A percentile compares a stretch with the other conserved stretches of the same genome.
Evolutionary conservation across 1,284 basidiomycete genomes (phyloP).

Genomic region (Exsudoporus floridanus): DNA sequence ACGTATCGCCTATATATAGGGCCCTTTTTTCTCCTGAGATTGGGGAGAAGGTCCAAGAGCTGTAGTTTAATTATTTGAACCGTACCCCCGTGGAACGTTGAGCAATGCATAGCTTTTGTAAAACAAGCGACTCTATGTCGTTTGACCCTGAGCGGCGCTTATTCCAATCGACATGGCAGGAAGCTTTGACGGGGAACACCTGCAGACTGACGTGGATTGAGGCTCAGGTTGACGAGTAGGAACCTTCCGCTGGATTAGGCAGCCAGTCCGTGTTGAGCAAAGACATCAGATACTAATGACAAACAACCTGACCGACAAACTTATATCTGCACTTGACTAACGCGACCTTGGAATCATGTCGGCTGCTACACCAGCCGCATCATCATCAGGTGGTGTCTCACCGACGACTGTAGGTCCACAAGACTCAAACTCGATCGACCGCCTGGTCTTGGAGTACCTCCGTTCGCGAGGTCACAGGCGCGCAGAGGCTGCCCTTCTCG

Average conservation of each 20-base stretch:
- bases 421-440: conserved; percentile 50
- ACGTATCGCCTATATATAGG: too few species aligned
- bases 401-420: conserved; percentile 34
- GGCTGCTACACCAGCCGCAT: conserved; percentile 43
- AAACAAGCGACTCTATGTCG: too few species aligned
- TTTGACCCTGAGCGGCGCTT: too few species aligned
- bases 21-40: too few species aligned
- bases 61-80: too few species aligned
- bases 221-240: too few species aligned
- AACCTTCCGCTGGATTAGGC: not conserved
- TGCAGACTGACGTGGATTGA: not conserved
- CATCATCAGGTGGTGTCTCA: conserved; percentile 35
- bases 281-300: not conserved
- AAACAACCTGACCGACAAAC: not conserved
- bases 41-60: too few species aligned
- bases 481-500: conserved; percentile 69
- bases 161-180: not conserved
- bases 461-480: conserved; percentile 76
- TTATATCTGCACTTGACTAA: not conserved
- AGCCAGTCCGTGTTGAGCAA: not conserved
- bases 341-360: conserved; percentile 39
- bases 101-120: too few species aligned
- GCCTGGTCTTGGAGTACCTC: conserved; percentile 81
- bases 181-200: not conserved
- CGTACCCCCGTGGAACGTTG: too few species aligned